Evolutionary conservation across 2,329 filamentous ascomycete species (phyloP).

Genomic region (Trichoderma aggressivum): DNA sequence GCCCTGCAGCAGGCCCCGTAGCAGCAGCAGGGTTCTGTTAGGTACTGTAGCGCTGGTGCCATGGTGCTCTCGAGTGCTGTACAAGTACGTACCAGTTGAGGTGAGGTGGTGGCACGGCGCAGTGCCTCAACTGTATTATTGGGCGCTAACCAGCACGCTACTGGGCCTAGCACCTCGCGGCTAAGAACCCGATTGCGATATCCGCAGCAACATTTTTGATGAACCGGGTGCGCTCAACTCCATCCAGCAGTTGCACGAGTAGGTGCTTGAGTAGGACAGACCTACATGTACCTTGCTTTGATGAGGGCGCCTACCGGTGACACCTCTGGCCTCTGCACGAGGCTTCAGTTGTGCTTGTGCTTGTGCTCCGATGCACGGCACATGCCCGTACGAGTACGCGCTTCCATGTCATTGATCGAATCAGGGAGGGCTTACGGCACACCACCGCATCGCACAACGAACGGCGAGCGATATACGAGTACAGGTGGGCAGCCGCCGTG

Average conservation of each 20-base stretch:
- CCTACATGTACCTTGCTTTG: background rate
- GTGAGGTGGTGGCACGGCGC: background rate
- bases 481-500: background rate
- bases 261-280: no score
- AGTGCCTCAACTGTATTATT: background rate
- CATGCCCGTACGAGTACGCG: background rate
- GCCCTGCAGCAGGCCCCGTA: background rate
- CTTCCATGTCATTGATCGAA: background rate
- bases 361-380: background rate
- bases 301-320: background rate
- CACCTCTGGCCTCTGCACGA: background rate
- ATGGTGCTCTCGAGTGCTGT: background rate
- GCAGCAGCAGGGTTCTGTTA: background rate
- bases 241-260: background rate
- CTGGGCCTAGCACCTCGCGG: slow-evolving; percentile 9
- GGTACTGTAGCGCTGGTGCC: background rate
- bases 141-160: background rate
- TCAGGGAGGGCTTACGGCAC: background rate
- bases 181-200: slow-evolving; percentile 13
- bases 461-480: background rate
- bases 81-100: no score
- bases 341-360: background rate
- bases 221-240: background rate
- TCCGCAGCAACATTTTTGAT: background rate
- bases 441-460: background rate